Percentiles rank a stretch among this genome's conserved stretches.
Conservation (phyloP, 768 basidiomycete genomes). For the Leucosporidium creatinivorum region DNA sequence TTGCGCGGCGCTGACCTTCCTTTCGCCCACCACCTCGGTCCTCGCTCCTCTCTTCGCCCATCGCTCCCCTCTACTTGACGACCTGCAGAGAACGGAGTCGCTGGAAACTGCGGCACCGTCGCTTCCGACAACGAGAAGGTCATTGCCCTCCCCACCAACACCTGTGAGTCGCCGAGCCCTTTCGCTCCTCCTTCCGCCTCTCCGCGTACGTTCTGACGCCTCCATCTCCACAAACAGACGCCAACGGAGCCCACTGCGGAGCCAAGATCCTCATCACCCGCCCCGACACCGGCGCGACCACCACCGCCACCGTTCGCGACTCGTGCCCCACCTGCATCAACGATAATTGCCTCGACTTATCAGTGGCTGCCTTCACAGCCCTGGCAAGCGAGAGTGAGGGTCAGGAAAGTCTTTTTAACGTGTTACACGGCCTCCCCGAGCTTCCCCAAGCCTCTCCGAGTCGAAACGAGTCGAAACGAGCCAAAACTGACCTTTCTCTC, state of each 20-base stretch:
- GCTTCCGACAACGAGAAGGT: constrained; percentile 13
- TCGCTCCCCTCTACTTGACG: too few relatives aligned
- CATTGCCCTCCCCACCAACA: constrained; percentile 28
- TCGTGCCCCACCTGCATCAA: neutral
- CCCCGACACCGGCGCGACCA: constrained; percentile 19
- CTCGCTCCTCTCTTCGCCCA: too few relatives aligned
- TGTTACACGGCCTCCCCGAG: too few relatives aligned
- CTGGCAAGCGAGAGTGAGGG: neutral
- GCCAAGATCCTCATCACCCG: constrained; percentile 25
- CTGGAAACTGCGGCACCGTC: constrained; percentile 22
- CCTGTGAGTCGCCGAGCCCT: neutral
- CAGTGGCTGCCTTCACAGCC: constrained; percentile 12
- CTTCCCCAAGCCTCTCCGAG: neutral
- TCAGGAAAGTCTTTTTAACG: too few relatives aligned
- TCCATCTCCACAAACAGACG: neutral
- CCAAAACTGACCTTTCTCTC: too few relatives aligned
- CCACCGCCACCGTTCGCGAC: constrained; percentile 23
- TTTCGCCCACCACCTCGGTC: too few relatives aligned
- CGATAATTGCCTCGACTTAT: constrained; percentile 7
- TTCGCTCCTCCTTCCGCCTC: too few relatives aligned
- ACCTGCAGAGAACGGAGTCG: constrained; percentile 32
- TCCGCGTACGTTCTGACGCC: too few relatives aligned
- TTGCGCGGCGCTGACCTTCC: too few relatives aligned
- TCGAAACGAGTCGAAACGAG: neutral
- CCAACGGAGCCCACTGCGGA: constrained; percentile 32